Evolutionary conservation across 768 basidiomycete species (phyloP).

Genomic region (Pleurotus giganteus): DNA sequence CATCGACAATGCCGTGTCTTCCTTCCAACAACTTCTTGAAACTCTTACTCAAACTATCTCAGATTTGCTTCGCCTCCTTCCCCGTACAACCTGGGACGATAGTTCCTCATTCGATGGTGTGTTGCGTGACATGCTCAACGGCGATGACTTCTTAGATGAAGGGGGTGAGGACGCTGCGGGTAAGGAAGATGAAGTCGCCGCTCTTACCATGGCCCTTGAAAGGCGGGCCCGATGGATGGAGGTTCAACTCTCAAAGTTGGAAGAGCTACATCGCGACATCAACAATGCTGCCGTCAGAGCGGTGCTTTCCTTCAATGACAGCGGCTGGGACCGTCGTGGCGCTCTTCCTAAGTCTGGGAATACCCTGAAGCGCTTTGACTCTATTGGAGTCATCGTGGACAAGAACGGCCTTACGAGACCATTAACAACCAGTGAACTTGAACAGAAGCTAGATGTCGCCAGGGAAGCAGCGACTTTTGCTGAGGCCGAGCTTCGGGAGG

Average conservation of each 20-base stretch:
- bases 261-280: constrained; percentile 87
- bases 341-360: constrained; percentile 72
- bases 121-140: constrained; percentile 83
- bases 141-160: constrained; percentile 83
- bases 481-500: constrained; percentile 71
- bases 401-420: constrained; percentile 39
- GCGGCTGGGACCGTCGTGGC: constrained; percentile 73
- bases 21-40: constrained; percentile 86
- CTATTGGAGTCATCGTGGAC: constrained; percentile 55
- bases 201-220: constrained; percentile 78
- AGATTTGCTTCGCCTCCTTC: constrained; percentile 78
- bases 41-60: constrained; percentile 90
- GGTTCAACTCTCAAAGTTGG: constrained; percentile 83
- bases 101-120: constrained; percentile 88
- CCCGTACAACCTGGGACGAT: constrained; percentile 88
- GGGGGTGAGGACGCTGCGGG: constrained; percentile 59
- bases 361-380: constrained; percentile 67
- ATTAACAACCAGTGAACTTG: constrained; percentile 72
- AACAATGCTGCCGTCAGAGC: constrained; percentile 85
- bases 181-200: constrained; percentile 83
- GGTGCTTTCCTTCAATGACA: constrained; percentile 80
- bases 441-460: constrained; percentile 68
- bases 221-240: constrained; percentile 95
- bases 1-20: constrained; percentile 88
- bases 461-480: constrained; percentile 71